Conservation (phyloP, 2,329 filamentous ascomycete genomes). For the Exophiala mesophila region DNA sequence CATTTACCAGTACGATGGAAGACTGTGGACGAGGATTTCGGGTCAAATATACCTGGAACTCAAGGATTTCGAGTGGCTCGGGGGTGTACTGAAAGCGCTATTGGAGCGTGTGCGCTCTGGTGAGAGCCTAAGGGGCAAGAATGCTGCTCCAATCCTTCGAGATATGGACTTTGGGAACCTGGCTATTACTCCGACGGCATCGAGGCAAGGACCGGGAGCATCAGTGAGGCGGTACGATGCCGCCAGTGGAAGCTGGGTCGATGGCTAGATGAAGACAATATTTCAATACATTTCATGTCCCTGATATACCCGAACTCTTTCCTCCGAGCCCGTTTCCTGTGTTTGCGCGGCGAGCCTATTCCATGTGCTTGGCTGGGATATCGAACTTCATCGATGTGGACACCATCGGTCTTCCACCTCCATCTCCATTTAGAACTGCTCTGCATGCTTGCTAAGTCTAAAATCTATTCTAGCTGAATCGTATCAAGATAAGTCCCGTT, state of each 20-base stretch:
- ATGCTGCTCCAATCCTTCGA: constrained; percentile 6
- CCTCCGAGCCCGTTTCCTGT: no score
- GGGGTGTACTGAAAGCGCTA: constrained; percentile 52
- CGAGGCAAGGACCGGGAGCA: constrained; percentile 15
- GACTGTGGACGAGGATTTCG: constrained; percentile 68
- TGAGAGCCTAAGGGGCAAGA: constrained; percentile 20
- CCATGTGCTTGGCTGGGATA: no score
- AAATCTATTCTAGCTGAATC: no score
- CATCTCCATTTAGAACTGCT: no score
- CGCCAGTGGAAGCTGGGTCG: constrained; percentile 20
- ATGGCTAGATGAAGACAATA: constrained; percentile 7
- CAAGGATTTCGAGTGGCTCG: constrained; percentile 70
- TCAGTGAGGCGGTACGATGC: constrained; percentile 17
- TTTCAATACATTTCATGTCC: neutral
- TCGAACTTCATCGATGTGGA: no score
- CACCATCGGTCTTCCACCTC: no score
- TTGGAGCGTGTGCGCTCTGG: constrained; percentile 44
- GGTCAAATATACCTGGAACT: constrained; percentile 80
- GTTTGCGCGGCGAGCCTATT: no score
- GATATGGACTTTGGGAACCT: constrained; percentile 11
- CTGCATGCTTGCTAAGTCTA: no score
- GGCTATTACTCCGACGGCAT: constrained; percentile 10
- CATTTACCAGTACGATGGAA: constrained; percentile 55
- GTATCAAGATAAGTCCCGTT: no score
- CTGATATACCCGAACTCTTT: no score